These are phyloP conservation scores for Globisporangium yorkense DNA, from an alignment of 352 stramenopile species.

Conservation along the genomic window DNA sequence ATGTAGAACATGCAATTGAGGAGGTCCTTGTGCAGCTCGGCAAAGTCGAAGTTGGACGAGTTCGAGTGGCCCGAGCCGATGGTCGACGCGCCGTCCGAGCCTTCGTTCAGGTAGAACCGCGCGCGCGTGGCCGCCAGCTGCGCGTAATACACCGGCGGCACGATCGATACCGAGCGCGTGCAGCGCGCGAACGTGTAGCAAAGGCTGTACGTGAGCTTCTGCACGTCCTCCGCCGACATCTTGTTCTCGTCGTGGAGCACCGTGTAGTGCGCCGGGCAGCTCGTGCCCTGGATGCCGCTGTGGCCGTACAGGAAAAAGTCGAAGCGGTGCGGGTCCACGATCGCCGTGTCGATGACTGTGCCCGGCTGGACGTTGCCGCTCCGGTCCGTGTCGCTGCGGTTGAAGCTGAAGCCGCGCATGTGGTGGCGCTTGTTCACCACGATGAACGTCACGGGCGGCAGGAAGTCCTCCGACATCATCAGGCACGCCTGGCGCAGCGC, in stretches of 20 bases:
- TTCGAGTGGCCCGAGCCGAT: constrained; percentile 12
- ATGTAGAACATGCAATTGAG: constrained; percentile 15
- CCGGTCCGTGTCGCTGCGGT: constrained; percentile 21
- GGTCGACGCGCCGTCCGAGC: constrained; percentile 15
- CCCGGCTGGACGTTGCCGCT: constrained; percentile 38
- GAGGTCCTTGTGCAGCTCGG: constrained; percentile 14
- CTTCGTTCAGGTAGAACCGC: constrained; percentile 45
- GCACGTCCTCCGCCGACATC: constrained; percentile 27
- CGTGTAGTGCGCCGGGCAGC: constrained; percentile 54
- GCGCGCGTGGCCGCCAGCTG: constrained; percentile 57
- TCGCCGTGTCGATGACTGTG: constrained; percentile 51
- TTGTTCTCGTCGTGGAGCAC: constrained; percentile 62
- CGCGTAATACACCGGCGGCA: constrained; percentile 65
- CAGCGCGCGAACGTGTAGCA: constrained; percentile 67
- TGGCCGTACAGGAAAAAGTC: constrained; percentile 76
- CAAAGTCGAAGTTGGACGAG: constrained; percentile 16
- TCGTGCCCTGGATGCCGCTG: constrained; percentile 62
- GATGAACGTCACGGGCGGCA: constrained; percentile 62
- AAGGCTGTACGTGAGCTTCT: constrained; percentile 40
- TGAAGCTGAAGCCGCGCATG: constrained; percentile 37
- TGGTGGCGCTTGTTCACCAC: constrained; percentile 71
- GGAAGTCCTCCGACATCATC: constrained; percentile 39
- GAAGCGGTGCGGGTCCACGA: constrained; percentile 54
- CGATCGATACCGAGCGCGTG: constrained; percentile 64
- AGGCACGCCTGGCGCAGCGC: constrained; percentile 37